Base-by-base conservation (phyloP, 257 asterid species). In the Galeopsis tetrahit region DNA sequence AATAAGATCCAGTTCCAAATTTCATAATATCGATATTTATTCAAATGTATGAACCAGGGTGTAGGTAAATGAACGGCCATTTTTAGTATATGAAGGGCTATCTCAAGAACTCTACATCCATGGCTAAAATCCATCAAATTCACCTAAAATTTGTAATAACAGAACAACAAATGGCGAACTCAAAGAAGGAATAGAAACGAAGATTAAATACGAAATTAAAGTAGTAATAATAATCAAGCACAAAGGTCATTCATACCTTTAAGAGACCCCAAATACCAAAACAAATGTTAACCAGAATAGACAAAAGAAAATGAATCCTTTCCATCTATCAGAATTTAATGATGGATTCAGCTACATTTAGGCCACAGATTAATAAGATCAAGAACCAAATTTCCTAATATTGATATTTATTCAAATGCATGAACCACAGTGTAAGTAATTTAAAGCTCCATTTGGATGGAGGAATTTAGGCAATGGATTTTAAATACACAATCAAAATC, bases 171-270 rank as follows among this genome's bases (percentile, higher is more conserved):
- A 13, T 7, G 49, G 52, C 42, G 13, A 44, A 3, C 38, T 40
- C 68, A 33, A 21, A 33, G 14, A 60, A 69, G 5, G 11, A n/a
- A 49, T 35, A 33, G 4, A 46, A n/a, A 4, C 14, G 42, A 70
- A 77, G 49, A 69, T 39, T 43, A 71, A 7, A n/a, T 10, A 43
- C 59, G 70, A 67, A 35, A 42, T 3, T 33, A 4, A 28, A 46
- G 44, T 21, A 44, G 52, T 2, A n/a, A 51, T 35, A 21, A 9
- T 42, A 59, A 74, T 4, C 46, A 7, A 63, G 59, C 33, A 35
- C 10, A 2, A 43, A 59, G 59, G 68, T 11, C 4, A 15, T 52
- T 46, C 28, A 17, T 77, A 88, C 93, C 93, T 82, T 68, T 77
- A 15, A 17, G 28, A 56, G 34, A 5, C 72, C 8, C 28, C 21